These are phyloP conservation scores for Microsporum canis DNA, from an alignment of 2,329 filamentous ascomycete species.

Conservation along the genomic window DNA sequence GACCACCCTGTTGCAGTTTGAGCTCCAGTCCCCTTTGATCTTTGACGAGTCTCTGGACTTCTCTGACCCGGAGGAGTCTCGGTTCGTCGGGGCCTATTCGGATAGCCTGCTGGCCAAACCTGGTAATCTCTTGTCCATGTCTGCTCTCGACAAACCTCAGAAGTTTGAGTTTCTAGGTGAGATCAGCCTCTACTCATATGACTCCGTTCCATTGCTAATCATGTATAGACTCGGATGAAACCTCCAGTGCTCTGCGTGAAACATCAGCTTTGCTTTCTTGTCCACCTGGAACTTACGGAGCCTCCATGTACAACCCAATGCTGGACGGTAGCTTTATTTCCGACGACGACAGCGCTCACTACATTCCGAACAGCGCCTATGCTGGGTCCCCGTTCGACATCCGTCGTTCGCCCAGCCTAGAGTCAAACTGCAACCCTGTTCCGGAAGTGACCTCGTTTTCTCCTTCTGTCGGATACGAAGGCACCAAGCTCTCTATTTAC, in stretches of 20 bases:
- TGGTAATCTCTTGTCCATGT: conserved; percentile 62
- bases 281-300: conserved; percentile 30
- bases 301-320: conserved; percentile 30
- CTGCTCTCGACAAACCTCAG: conserved; percentile 67
- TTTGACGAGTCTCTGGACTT: conserved; percentile 38
- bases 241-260: conserved; percentile 25
- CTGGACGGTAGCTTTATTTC: conserved; percentile 33
- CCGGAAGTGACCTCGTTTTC: conserved; percentile 58
- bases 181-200: conserved; percentile 30
- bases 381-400: conserved; percentile 45
- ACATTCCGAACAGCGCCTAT: conserved; percentile 29
- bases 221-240: conserved; percentile 4
- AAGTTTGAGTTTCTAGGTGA: conserved; percentile 70
- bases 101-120: conserved; percentile 45
- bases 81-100: conserved; percentile 36
- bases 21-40: conserved; percentile 38
- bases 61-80: conserved; percentile 36
- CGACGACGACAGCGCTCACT: conserved; percentile 32
- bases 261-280: conserved; percentile 26
- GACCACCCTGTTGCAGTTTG: conserved; percentile 30
- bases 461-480: conserved; percentile 56
- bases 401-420: conserved; percentile 56
- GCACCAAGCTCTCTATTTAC: conserved; percentile 61
- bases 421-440: conserved; percentile 46
- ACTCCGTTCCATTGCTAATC: background rate